Conservation (phyloP, 75 land plant genomes). For the Cunninghamia lanceolata region DNA sequence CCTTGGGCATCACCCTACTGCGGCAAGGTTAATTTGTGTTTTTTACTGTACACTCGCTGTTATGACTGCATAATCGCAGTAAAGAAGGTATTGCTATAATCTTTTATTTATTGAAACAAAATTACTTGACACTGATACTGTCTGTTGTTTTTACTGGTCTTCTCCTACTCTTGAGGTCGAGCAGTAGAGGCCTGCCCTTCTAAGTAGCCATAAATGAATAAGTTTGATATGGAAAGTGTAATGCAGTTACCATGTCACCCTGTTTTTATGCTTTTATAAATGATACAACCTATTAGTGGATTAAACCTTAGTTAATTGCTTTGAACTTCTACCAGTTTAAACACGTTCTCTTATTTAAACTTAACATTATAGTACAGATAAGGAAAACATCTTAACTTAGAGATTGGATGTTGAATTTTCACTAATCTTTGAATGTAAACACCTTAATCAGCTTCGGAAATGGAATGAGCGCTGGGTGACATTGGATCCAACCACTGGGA, state of each 20-base stretch:
- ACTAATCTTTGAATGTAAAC: background rate
- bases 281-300: background rate
- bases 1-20: background rate
- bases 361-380: background rate
- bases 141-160: background rate
- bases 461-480: conserved; percentile 99
- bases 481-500: conserved; percentile 93
- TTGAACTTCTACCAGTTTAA: background rate
- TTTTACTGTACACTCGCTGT: background rate
- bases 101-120: background rate
- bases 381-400: background rate
- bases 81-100: background rate
- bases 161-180: background rate
- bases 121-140: background rate
- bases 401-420: background rate
- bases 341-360: background rate
- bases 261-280: background rate
- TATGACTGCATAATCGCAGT: background rate
- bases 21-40: background rate
- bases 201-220: background rate
- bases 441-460: conserved; percentile 78
- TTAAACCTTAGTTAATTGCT: background rate
- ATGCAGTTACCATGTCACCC: background rate
- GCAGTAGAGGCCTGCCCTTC: background rate
- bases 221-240: background rate